Base-by-base conservation (phyloP, 371 early-diverging fungal species). In the Encephalitozoon romaleae region DNA sequence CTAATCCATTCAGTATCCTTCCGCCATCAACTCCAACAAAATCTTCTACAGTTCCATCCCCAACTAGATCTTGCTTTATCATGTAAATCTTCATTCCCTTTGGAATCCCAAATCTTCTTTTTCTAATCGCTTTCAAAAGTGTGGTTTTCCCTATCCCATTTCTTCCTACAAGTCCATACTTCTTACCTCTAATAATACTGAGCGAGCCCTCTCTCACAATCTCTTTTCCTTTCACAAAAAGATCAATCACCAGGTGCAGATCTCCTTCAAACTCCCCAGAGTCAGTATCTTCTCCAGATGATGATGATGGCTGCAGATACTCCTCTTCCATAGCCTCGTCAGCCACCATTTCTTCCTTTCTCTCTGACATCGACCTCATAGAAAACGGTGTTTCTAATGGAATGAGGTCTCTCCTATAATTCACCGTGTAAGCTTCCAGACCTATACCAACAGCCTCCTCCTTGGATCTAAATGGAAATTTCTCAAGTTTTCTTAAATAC, bases 11-110 rank as follows among this genome's bases (percentile, higher is more conserved):
- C 53, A 97, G 88, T 81, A 95, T 94, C 43, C 90, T 87, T 18
- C 91, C 89, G 0, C 94, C 94, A 68, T 94, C 90, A 47, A 90
- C 86, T 83, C 93, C 95, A 0, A 95, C 98, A 86, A 91, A 93
- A 83, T 95, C 93, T 42, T 74, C 59, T 3, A 79, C 79, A 28
- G 45, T 74, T 11, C 41, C 67, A 47, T 74, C 71, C 2, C 12
- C 15, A 41, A 54, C 38, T 30, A 15, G 70, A 28, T 97, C 96
- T 84, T 96, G 98, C 82, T 94, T 95, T 41, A 97, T 95, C 86
- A 94, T 91, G 70, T 95, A 87, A 74, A 95, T 92, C 79, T 90
- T 94, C 82, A 95, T 93, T 78, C 94, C 95, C 11, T 89, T 89
- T 1, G 89, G 88, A 39, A 95, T 90, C 28, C 87, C 86, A 73